Conservation (phyloP, 495 filamentous ascomycete species). For the Bryoglossum gracile region DNA sequence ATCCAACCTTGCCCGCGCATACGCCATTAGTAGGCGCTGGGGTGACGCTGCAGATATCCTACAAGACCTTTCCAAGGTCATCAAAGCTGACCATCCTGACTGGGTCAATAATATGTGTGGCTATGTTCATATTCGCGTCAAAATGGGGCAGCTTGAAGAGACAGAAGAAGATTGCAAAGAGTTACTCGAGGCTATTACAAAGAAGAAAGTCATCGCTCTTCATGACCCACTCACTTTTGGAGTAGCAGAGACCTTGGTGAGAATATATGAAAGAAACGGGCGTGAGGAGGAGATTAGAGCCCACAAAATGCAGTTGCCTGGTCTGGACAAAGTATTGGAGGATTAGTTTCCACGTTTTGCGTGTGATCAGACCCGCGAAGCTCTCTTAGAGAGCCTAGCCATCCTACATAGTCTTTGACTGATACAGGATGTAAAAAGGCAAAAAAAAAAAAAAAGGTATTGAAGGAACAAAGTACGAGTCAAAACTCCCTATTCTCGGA, state of each 20-base stretch:
- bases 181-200: background rate
- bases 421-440: too few species aligned
- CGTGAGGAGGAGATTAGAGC: background rate
- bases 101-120: background rate
- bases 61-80: background rate
- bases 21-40: background rate
- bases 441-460: too few species aligned
- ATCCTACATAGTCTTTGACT: too few species aligned
- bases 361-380: too few species aligned
- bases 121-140: background rate
- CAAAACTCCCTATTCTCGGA: too few species aligned
- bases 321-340: too few species aligned
- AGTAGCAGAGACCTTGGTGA: background rate
- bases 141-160: background rate
- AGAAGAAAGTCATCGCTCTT: background rate
- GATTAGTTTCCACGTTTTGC: too few species aligned
- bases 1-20: constrained; percentile 1
- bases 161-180: background rate
- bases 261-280: background rate
- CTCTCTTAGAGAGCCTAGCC: too few species aligned
- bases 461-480: too few species aligned
- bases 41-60: background rate
- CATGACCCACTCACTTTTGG: background rate
- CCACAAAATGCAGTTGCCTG: background rate
- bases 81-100: background rate